Conservation (phyloP, 768 basidiomycete genomes). For the Mycena latifolia region DNA sequence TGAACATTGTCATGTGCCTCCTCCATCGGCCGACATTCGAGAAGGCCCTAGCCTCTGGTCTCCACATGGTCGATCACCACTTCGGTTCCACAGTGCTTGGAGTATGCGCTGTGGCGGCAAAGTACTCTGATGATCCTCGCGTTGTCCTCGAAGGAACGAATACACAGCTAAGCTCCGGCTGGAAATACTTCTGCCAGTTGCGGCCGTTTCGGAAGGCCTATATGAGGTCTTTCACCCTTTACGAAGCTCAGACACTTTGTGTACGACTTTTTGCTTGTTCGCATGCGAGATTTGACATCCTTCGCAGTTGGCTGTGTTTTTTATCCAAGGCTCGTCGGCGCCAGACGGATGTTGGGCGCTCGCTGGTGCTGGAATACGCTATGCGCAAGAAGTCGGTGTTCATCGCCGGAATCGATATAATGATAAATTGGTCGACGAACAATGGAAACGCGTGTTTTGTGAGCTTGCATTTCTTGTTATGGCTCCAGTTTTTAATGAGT, state of each 20-base stretch:
- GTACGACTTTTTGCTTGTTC: constrained; percentile 41
- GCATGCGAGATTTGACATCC: not conserved
- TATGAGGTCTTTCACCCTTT: constrained; percentile 61
- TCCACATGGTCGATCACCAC: constrained; percentile 51
- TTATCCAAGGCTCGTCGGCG: constrained; percentile 57
- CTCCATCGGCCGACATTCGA: constrained; percentile 68
- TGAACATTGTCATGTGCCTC: constrained; percentile 57
- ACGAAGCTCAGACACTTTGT: constrained; percentile 69
- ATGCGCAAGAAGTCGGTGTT: constrained; percentile 71
- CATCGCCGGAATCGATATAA: constrained; percentile 55
- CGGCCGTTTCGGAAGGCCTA: constrained; percentile 62
- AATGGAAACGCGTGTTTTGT: constrained; percentile 71
- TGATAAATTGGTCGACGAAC: constrained; percentile 53
- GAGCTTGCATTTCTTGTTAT: not conserved
- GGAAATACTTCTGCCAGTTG: constrained; percentile 62
- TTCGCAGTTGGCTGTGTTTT: constrained; percentile 53
- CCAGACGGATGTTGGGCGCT: constrained; percentile 66
- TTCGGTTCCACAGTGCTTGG: constrained; percentile 63
- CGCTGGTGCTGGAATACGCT: constrained; percentile 66
- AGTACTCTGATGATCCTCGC: constrained; percentile 55
- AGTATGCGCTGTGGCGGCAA: constrained; percentile 65
- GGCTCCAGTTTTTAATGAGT: not conserved
- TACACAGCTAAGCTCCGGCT: constrained; percentile 53
- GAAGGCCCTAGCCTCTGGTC: constrained; percentile 48
- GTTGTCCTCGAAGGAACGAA: constrained; percentile 43